phyloP scores from a whole-genome alignment of 2,329 filamentous ascomycete species.

The Lachnellula hyalina region DNA sequence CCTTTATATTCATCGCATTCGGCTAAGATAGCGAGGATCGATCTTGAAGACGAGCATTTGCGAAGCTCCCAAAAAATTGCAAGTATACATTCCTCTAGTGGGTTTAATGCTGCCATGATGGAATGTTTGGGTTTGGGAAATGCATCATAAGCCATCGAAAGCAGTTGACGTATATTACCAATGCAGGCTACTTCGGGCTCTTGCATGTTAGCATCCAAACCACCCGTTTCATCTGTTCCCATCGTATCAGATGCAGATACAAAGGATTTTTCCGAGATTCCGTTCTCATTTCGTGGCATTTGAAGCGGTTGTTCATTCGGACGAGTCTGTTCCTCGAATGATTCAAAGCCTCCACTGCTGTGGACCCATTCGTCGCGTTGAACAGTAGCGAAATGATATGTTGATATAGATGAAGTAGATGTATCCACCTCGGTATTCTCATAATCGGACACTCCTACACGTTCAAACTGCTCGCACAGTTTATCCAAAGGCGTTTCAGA shows the following conservation, averaged over 20 bases:
- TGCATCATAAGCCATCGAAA: neutral
- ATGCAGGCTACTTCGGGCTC: neutral
- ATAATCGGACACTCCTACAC: neutral
- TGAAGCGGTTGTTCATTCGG: no score
- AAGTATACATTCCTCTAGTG: neutral
- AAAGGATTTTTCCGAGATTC: no score
- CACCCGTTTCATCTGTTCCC: neutral
- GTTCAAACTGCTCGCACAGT: neutral
- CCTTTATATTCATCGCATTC: neutral
- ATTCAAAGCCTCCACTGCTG: neutral
- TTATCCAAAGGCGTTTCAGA: neutral
- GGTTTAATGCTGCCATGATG: neutral
- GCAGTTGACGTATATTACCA: neutral
- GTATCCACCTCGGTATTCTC: neutral
- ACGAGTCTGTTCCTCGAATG: no score
- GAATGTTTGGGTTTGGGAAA: neutral
- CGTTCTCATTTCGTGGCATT: no score
- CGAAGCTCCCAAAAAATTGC: neutral
- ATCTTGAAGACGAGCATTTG: neutral
- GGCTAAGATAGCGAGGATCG: no score
- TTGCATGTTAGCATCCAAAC: no score
- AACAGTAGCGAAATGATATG: neutral
- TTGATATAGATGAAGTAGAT: neutral
- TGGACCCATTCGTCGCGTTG: neutral
- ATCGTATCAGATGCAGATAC: neutral